These are phyloP conservation scores for Verticillium dahliae DNA, from an alignment of 2,329 filamentous ascomycete genomes.

Conservation along the genomic window DNA sequence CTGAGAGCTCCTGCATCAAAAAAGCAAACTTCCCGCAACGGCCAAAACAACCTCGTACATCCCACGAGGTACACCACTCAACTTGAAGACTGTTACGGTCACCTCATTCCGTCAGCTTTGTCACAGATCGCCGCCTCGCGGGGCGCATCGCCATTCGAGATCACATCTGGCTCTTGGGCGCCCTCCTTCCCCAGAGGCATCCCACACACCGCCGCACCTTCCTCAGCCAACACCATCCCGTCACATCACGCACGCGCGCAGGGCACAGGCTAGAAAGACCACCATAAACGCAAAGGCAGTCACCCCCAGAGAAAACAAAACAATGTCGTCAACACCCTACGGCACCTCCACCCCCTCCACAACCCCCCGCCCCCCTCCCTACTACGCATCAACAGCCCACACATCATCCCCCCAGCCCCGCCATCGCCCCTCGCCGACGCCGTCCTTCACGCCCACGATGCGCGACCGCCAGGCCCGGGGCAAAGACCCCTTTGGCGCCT, in stretches of 20 bases:
- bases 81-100: not conserved
- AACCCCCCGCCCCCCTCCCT: not conserved
- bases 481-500: constrained; percentile 43
- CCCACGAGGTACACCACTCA: no score
- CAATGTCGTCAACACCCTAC: constrained; percentile 5
- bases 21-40: not conserved
- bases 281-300: not conserved
- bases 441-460: constrained; percentile 40
- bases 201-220: no score
- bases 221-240: no score
- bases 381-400: constrained; percentile 9
- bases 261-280: not conserved
- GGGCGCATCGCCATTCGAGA: not conserved
- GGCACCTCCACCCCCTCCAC: constrained; percentile 4
- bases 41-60: no score
- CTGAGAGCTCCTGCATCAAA: not conserved
- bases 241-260: no score
- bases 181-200: not conserved
- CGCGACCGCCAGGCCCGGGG: constrained; percentile 53
- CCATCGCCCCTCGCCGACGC: constrained; percentile 7
- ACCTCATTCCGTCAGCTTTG: not conserved
- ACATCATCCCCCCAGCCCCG: constrained; percentile 19
- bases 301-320: not conserved
- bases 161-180: not conserved
- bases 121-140: not conserved